Conservation (phyloP, 495 filamentous ascomycete species). For the Trichoderma gamsii region DNA sequence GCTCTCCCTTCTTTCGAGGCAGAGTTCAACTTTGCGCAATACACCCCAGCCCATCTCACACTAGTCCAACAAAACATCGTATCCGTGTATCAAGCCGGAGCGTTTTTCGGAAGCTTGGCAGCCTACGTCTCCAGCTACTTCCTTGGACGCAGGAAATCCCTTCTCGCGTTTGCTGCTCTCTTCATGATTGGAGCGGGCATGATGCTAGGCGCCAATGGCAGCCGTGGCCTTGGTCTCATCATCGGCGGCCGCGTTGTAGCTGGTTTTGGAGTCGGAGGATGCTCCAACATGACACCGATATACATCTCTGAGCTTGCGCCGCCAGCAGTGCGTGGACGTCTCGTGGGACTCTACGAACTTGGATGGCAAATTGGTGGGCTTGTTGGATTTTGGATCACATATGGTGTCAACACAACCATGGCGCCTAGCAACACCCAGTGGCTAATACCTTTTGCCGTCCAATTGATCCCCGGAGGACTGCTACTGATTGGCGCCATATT, state of each 20-base stretch:
- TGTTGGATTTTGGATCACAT: slow-evolving; percentile 70
- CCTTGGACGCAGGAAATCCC: slow-evolving; percentile 50
- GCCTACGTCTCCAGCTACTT: slow-evolving; percentile 54
- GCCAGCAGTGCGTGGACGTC: slow-evolving; percentile 47
- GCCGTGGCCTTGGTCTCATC: slow-evolving; percentile 55
- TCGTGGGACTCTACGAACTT: slow-evolving; percentile 63
- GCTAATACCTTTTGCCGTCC: slow-evolving; percentile 52
- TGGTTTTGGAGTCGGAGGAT: slow-evolving; percentile 47
- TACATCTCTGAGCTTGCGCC: slow-evolving; percentile 54
- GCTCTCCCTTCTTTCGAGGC: slow-evolving; percentile 53
- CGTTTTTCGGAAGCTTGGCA: slow-evolving; percentile 60
- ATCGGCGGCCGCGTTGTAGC: slow-evolving; percentile 51
- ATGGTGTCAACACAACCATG: slow-evolving; percentile 44
- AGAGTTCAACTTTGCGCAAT: slow-evolving; percentile 50
- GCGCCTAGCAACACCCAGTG: slow-evolving; percentile 43
- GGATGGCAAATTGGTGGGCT: slow-evolving; percentile 69
- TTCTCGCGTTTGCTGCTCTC: slow-evolving; percentile 46
- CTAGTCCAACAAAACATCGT: slow-evolving; percentile 62
- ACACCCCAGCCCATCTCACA: slow-evolving; percentile 32
- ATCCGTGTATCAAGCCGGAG: slow-evolving; percentile 61
- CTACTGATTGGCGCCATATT: slow-evolving; percentile 43
- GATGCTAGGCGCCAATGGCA: slow-evolving; percentile 53
- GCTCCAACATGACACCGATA: slow-evolving; percentile 49
- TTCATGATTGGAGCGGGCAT: slow-evolving; percentile 61
- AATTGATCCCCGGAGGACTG: slow-evolving; percentile 50